phyloP scores from a whole-genome alignment of 1,284 basidiomycete species.

The Megacollybia platyphylla region DNA sequence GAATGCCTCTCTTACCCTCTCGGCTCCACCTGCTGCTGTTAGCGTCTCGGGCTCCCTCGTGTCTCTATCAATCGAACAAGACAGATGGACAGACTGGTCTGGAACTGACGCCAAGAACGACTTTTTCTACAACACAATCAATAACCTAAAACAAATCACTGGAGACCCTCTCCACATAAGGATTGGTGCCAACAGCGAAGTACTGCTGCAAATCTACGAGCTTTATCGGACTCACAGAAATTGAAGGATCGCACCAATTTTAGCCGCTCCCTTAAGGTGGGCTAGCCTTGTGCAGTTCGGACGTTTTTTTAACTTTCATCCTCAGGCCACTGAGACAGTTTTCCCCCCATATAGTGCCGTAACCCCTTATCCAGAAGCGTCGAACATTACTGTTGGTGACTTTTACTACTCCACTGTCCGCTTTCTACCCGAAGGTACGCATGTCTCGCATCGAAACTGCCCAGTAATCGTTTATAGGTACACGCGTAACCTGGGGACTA shows the following conservation, averaged over 20 bases:
- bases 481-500: slow-evolving; percentile 53
- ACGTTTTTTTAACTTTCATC: neutral
- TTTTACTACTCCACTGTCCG: slow-evolving; percentile 9
- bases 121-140: slow-evolving; percentile 6
- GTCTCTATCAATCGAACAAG: slow-evolving; percentile 3
- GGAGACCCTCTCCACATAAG: slow-evolving; percentile 41
- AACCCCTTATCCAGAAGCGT: slow-evolving; percentile 54
- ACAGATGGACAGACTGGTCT: slow-evolving; percentile 2
- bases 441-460: slow-evolving; percentile 40
- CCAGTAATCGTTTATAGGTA: slow-evolving; percentile 40
- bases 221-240: too few species aligned
- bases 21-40: neutral
- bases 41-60: neutral
- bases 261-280: slow-evolving; percentile 22
- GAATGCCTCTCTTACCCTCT: neutral
- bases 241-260: slow-evolving; percentile 5
- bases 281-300: slow-evolving; percentile 2
- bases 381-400: slow-evolving; percentile 40
- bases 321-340: slow-evolving; percentile 24
- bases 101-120: slow-evolving; percentile 3
- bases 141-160: slow-evolving; percentile 10
- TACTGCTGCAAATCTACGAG: too few species aligned
- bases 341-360: slow-evolving; percentile 36
- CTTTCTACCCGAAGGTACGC: slow-evolving; percentile 36
- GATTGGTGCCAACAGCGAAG: slow-evolving; percentile 41